Evolutionary conservation across 192 early-diverging fungal species (phyloP), one percentile per base, ranked within the genome.

Genomic region (Backusella liffmaniae): DNA sequence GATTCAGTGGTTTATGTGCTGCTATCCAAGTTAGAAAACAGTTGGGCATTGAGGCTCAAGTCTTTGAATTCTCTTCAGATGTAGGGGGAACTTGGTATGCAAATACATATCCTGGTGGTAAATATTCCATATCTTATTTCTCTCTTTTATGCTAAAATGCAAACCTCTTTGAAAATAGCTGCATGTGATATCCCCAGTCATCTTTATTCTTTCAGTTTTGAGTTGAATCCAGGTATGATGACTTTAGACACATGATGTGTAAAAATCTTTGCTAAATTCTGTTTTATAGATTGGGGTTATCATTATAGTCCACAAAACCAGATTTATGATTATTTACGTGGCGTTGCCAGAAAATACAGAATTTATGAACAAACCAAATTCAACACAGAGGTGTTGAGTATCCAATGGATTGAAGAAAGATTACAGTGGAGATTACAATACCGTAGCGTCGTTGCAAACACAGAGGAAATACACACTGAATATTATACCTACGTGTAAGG

Each of bases 31-130:
- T 89, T 13, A 75, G 80, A 66, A 77, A 86, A 34, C 75, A 86
- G 32, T 76, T 89, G 65, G 84, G 82, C n/a, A 66, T 85, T 51
- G 73, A 72, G 7, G 80, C 82, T 8, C 77, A 75, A 21, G 77
- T 89, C 35, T 86, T 86, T 56, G 88, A 89, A 68, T 73, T 77
- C n/a, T 73, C 77, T 29, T 67, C 73, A 5, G 85, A 85, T 37
- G 78, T 89, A 10, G 88, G 88, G 2, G 88, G 86, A 29, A 88
- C 86, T 23, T 89, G 88, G 88, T 70, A 79, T 18, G 70, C 78
- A 32, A 84, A 81, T 77, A 83, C 78, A 8, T 86, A 84, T 44
- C 82, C 82, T 10, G 84, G 84, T 15, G 79, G 77, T 51, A 62
- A 49, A 49, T 49, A 49, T 49, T 3, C 15, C 18, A 49, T n/a